A percentile compares a stretch with the other conserved stretches of the same genome.
phyloP scores from a whole-genome alignment of 1,284 basidiomycete genomes.

The Cryptococcus depauperatus region DNA sequence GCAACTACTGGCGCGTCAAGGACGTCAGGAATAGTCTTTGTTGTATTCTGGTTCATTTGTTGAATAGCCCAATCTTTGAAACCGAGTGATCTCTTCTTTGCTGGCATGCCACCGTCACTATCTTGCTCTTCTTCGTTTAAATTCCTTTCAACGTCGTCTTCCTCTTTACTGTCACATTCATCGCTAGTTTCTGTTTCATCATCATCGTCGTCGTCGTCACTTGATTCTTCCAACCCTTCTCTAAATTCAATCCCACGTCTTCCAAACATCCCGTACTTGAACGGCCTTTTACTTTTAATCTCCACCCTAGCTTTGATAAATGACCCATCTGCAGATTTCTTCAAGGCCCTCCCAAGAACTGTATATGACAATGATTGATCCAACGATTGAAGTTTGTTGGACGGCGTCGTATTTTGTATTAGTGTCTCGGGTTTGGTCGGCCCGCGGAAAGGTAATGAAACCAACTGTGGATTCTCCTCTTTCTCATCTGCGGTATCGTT shows the following conservation, averaged over 20 bases:
- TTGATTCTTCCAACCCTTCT: constrained; percentile 10
- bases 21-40: constrained; percentile 8
- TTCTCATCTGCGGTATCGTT: constrained; percentile 24
- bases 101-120: constrained; percentile 14
- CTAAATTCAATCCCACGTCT: not conserved
- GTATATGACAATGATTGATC: constrained; percentile 5
- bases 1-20: constrained; percentile 12
- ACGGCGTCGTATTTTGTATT: too few relatives aligned
- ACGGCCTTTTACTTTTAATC: constrained; percentile 16
- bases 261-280: constrained; percentile 8
- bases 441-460: not conserved
- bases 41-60: constrained; percentile 48
- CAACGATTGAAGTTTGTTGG: too few relatives aligned
- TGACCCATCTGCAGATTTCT: constrained; percentile 22
- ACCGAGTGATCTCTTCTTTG: constrained; percentile 46
- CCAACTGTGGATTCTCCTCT: constrained; percentile 9
- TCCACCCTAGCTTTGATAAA: constrained; percentile 29
- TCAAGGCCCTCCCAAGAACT: constrained; percentile 23
- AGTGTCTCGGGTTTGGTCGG: too few relatives aligned
- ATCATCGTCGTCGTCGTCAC: constrained; percentile 3
- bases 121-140: constrained; percentile 15
- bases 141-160: constrained; percentile 15
- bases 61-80: constrained; percentile 82
- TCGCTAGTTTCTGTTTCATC: constrained; percentile 15
- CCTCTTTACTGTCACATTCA: constrained; percentile 14